Evolutionary conservation across 1,284 basidiomycete genomes (phyloP).

Genomic region (Puccinia novopanici): DNA sequence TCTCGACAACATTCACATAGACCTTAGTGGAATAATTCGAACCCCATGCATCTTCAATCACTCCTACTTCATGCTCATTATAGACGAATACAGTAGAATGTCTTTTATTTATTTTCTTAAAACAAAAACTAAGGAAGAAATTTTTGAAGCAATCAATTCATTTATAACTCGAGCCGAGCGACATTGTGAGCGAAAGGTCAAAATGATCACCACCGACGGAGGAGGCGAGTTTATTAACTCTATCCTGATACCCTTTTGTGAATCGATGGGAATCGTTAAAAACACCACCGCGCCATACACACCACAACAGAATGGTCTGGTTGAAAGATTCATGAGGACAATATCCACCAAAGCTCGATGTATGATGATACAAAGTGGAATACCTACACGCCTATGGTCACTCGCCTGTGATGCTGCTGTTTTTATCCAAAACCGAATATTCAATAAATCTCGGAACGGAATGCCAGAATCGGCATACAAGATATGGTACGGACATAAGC

Average conservation of each 20-base stretch:
- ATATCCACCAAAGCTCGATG: not conserved
- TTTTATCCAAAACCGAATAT: too few species aligned
- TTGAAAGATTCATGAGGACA: not conserved
- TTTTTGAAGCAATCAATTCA: not conserved
- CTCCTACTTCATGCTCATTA: conserved; percentile 11
- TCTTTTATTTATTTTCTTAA: not conserved
- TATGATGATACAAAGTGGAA: not conserved
- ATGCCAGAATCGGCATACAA: not conserved
- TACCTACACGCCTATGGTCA: not conserved
- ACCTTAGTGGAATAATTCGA: too few species aligned
- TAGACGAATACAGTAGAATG: not conserved
- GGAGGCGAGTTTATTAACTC: conserved; percentile 12
- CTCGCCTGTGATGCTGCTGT: not conserved
- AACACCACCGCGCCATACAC: conserved; percentile 1
- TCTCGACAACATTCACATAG: too few species aligned
- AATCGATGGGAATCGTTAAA: not conserved
- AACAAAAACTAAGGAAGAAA: not conserved
- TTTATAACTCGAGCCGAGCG: not conserved
- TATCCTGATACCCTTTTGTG: not conserved
- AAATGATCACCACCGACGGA: conserved; percentile 5
- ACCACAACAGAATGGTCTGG: conserved; percentile 19
- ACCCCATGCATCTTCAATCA: too few species aligned
- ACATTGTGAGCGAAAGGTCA: conserved; percentile 5
- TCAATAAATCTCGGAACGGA: not conserved
- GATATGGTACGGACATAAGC: not conserved